Base-by-base conservation (phyloP, 2,329 filamentous ascomycete species). In the Aspergillus ustus region DNA sequence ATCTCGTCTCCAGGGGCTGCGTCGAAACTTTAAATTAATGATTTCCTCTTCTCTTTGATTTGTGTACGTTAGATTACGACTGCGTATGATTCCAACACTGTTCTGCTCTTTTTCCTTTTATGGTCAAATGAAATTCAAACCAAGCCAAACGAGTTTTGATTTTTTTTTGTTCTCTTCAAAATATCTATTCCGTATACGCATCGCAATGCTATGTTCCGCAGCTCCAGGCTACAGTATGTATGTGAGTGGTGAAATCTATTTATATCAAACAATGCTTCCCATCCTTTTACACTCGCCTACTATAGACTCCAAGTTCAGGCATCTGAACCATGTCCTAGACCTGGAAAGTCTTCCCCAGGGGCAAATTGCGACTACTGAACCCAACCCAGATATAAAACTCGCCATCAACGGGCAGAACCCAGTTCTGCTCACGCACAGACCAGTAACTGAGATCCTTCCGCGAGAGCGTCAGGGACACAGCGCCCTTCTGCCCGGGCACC, bases 391-490 rank as follows among this genome's bases (percentile, higher is more conserved):
- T 72, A 29, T 66, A 66, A 60, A 77, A 76, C 51, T 67, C 61
- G 4, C 72, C 72, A 17, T 82, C 11, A 11, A 5, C 34, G 34
- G 11, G 77, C 1, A 88, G 81, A 1, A 87, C 82, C 90, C 90
- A 93, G 66, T 92, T 91, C 77, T 91, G 89, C 45, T 78, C 72
- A 6, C 79, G 75, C 0, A 86, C 83, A 71, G 90, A 89, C 90
- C 90, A 92, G 50, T 91, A 89, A 66, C 89, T 91, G 59, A 92
- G 60, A 71, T 92, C 90, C 68, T 89, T 85, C 60, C 90, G 83
- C 7, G 84, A 90, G 59, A 92, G 67, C 0, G 79, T 77, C 67
- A 92, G 81, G 20, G 81, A 80, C 0, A 92, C 83, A 0, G 76
- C 82, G 60, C 76, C 75, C 3, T 75, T 82, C 70, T 87, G 80